Percentiles rank a stretch among this genome's conserved stretches.
Evolutionary conservation across 2,329 filamentous ascomycete species (phyloP).

Genomic region (Phialemonium atrogriseum): DNA sequence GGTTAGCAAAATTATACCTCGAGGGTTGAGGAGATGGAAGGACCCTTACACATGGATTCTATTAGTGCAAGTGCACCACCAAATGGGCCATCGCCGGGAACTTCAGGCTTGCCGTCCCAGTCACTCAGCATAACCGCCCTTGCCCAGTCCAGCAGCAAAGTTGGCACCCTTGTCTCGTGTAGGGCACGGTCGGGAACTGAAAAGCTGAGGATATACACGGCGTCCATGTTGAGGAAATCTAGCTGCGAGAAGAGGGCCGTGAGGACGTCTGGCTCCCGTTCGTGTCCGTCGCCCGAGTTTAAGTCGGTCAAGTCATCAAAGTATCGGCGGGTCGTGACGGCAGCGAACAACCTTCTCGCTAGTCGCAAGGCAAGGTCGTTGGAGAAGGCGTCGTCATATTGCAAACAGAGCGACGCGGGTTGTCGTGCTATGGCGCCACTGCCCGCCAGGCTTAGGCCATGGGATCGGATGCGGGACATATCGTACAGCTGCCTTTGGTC

Average conservation of each 20-base stretch:
- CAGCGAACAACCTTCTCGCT: conserved; percentile 49
- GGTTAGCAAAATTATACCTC: no score
- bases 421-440: conserved; percentile 37
- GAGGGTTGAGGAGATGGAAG: background rate
- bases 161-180: conserved; percentile 49
- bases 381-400: conserved; percentile 56
- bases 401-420: conserved; percentile 41
- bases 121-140: conserved; percentile 66
- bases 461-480: conserved; percentile 52
- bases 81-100: conserved; percentile 62
- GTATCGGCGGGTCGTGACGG: conserved; percentile 42
- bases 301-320: conserved; percentile 38
- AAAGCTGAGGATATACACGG: conserved; percentile 38
- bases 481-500: conserved; percentile 43
- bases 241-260: conserved; percentile 43
- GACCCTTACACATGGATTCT: conserved; percentile 59
- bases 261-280: conserved; percentile 32
- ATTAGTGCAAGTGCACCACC: conserved; percentile 72
- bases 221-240: conserved; percentile 39
- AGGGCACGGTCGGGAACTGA: conserved; percentile 40
- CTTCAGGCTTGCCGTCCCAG: conserved; percentile 69
- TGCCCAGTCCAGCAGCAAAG: conserved; percentile 60
- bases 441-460: conserved; percentile 40
- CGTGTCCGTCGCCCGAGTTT: conserved; percentile 20
- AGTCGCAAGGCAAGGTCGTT: conserved; percentile 52